Evolutionary conservation across 2,329 filamentous ascomycete species (phyloP).

Genomic region (Hypoxylon sp.): DNA sequence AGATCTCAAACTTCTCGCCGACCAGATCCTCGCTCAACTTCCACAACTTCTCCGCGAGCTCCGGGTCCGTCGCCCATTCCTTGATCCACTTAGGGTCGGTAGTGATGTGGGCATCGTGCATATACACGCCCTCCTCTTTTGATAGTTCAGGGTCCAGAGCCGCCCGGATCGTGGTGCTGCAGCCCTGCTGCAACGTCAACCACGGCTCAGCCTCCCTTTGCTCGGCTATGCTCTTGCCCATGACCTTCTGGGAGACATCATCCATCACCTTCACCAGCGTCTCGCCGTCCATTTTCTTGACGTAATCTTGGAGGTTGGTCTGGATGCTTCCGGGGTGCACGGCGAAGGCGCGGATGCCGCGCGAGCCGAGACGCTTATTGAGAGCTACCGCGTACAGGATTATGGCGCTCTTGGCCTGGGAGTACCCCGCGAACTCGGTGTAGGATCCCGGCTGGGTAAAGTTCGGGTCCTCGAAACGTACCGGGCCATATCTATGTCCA

Average conservation of each 20-base stretch:
- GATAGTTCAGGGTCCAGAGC: conserved; percentile 60
- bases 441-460: conserved; percentile 52
- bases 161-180: conserved; percentile 60
- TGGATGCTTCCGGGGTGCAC: conserved; percentile 57
- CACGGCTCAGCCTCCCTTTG: conserved; percentile 22
- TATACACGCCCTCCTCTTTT: conserved; percentile 52
- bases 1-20: conserved; percentile 55
- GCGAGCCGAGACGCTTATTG: conserved; percentile 50
- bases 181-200: conserved; percentile 60
- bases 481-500: conserved; percentile 44
- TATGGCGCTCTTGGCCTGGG: conserved; percentile 63
- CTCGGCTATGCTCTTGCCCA: conserved; percentile 49
- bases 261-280: conserved; percentile 42
- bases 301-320: conserved; percentile 48
- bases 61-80: conserved; percentile 55
- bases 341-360: conserved; percentile 56
- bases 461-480: conserved; percentile 53
- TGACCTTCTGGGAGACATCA: conserved; percentile 45
- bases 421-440: conserved; percentile 58
- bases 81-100: conserved; percentile 50
- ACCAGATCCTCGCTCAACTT: conserved; percentile 57
- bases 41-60: conserved; percentile 58
- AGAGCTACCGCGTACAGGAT: conserved; percentile 60
- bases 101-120: conserved; percentile 55
- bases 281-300: conserved; percentile 34